phyloP scores from a whole-genome alignment of 1,139 yeast genomes.

The Entelexis sorbosivorans region DNA sequence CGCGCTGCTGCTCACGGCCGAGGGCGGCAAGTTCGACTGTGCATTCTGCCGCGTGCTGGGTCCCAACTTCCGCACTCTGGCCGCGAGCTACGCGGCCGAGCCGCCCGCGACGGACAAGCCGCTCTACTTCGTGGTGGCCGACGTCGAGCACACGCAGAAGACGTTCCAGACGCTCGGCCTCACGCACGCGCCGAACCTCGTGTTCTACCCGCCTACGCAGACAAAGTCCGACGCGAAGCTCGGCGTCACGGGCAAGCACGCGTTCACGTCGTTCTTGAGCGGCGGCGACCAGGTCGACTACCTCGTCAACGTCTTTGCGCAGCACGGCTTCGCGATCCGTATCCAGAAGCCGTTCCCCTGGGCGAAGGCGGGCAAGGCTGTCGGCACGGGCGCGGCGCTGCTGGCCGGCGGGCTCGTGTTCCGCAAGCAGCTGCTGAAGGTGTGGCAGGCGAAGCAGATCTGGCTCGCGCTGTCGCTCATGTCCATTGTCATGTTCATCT shows the following conservation, averaged over 20 bases:
- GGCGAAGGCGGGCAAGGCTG: constrained; percentile 33
- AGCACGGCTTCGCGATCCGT: constrained; percentile 38
- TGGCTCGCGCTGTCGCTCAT: constrained; percentile 61
- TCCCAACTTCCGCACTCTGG: constrained; percentile 51
- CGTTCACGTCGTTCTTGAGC: constrained; percentile 40
- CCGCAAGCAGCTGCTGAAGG: constrained; percentile 26
- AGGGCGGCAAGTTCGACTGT: constrained; percentile 64
- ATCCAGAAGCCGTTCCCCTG: constrained; percentile 50
- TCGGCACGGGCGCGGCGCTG: constrained; percentile 36
- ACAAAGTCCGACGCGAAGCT: constrained; percentile 25
- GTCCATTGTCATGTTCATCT: constrained; percentile 55
- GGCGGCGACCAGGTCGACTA: constrained; percentile 43
- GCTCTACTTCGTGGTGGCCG: constrained; percentile 64
- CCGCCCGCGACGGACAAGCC: constrained; percentile 23
- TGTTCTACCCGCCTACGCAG: constrained; percentile 51
- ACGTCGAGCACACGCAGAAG: constrained; percentile 47
- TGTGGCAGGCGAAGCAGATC: constrained; percentile 38
- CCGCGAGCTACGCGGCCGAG: constrained; percentile 27
- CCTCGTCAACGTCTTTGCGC: constrained; percentile 31
- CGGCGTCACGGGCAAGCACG: constrained; percentile 32
- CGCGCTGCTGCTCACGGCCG: constrained; percentile 61
- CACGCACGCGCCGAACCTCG: constrained; percentile 70
- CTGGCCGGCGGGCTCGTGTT: constrained; percentile 29
- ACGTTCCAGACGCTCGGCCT: constrained; percentile 45
- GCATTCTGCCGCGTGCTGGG: constrained; percentile 58